phyloP scores from a whole-genome alignment of 257 asterid genomes.

The Ilex aquifolium region DNA sequence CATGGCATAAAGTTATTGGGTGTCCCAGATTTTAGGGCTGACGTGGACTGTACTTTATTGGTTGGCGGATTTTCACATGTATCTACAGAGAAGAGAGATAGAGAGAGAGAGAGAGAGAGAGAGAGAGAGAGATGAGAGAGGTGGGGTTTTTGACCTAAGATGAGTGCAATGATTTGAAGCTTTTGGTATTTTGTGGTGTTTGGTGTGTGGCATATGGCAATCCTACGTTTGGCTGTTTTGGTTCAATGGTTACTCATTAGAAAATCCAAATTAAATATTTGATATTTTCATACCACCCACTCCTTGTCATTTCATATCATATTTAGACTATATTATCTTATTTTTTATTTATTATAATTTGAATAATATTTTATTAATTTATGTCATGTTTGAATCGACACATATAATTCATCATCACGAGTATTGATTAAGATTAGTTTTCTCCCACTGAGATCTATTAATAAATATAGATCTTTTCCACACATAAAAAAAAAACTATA shows the following conservation, averaged over 20 bases:
- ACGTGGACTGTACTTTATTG: conserved; percentile 47
- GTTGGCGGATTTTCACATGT: conserved; percentile 51
- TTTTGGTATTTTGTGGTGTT: conserved; percentile 39
- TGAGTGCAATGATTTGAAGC: conserved; percentile 50
- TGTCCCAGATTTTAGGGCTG: conserved; percentile 22
- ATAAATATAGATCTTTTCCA: too few relatives aligned
- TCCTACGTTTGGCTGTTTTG: conserved; percentile 53
- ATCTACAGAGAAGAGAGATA: conserved; percentile 23
- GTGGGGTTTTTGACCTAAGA: conserved; percentile 27
- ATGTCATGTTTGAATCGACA: too few relatives aligned
- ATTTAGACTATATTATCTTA: neutral
- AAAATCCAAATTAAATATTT: neutral
- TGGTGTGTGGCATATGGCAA: conserved; percentile 47
- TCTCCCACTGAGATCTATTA: too few relatives aligned
- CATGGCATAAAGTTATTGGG: conserved; percentile 28
- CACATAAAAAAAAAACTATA: too few relatives aligned
- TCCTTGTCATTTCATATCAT: neutral
- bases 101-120: conserved; percentile 1
- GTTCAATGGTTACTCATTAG: conserved; percentile 44
- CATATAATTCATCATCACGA: too few relatives aligned
- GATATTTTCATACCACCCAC: conserved; percentile 1
- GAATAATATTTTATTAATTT: too few relatives aligned
- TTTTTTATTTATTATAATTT: neutral
- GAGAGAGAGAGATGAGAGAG: neutral
- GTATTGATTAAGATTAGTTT: too few relatives aligned